These are phyloP conservation scores for Aethionema arabicum DNA, from an alignment of 345 rosid species.

Conservation along the genomic window DNA sequence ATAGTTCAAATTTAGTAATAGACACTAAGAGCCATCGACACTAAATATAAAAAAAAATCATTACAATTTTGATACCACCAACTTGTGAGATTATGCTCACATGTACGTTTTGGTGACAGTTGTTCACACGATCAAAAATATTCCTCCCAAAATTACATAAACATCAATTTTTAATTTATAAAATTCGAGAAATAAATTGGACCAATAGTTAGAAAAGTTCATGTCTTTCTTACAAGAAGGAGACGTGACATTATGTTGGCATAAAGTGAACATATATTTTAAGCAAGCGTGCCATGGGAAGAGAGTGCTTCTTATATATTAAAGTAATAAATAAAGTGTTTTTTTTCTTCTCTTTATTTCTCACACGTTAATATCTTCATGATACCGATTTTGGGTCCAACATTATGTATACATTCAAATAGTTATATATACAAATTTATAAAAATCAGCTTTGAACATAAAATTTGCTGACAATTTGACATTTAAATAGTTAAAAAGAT, in stretches of 20 bases:
- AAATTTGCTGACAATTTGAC: too few species aligned
- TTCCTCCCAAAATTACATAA: not conserved
- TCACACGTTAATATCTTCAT: constrained; percentile 29
- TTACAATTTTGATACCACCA: constrained; percentile 8
- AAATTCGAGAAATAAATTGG: constrained; percentile 15
- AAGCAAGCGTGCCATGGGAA: constrained; percentile 33
- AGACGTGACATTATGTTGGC: constrained; percentile 36
- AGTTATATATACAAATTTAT: too few species aligned
- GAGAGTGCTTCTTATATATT: constrained; percentile 29
- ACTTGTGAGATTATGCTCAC: constrained; percentile 18
- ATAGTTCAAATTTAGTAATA: too few species aligned
- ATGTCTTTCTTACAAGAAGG: constrained; percentile 31
- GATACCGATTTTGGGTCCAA: constrained; percentile 26
- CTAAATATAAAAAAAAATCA: not conserved
- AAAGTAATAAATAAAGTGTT: constrained; percentile 29
- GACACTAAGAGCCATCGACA: not conserved
- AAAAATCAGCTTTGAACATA: too few species aligned
- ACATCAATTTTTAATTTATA: not conserved
- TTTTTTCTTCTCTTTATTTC: constrained; percentile 28
- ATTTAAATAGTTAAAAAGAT: too few species aligned
- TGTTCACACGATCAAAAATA: constrained; percentile 12
- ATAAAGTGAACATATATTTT: constrained; percentile 29
- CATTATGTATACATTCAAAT: constrained; percentile 16
- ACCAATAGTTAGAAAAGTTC: constrained; percentile 27
- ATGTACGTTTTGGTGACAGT: constrained; percentile 1